Conservation (phyloP, 306 rosid species). For the Cucurbita moschata region DNA sequence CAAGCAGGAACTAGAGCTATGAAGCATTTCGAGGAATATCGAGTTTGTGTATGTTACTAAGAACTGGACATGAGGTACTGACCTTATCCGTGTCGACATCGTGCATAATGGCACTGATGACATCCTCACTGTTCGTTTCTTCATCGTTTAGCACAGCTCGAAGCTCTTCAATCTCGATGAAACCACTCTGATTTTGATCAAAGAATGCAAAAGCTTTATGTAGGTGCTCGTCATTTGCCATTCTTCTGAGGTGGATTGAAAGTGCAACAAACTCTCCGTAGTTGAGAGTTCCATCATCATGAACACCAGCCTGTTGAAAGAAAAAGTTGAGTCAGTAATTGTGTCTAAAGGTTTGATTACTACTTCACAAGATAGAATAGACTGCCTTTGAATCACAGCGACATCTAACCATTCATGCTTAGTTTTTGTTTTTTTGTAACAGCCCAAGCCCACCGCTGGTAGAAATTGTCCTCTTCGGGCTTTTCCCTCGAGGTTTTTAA, state of each 20-base stretch:
- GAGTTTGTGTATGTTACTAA: neutral
- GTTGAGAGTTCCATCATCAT: slow-evolving; percentile 65
- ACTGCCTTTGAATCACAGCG: neutral
- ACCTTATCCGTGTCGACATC: slow-evolving; percentile 93
- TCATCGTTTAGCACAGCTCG: slow-evolving; percentile 42
- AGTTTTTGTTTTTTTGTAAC: neutral
- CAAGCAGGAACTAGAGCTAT: neutral
- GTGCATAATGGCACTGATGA: slow-evolving; percentile 64
- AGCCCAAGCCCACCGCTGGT: no score
- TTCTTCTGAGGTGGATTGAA: slow-evolving; percentile 55
- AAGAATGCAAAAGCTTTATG: slow-evolving; percentile 74
- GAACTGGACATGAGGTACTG: neutral
- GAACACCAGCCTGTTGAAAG: slow-evolving; percentile 53
- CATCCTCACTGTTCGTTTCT: slow-evolving; percentile 46
- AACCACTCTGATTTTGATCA: slow-evolving; percentile 49
- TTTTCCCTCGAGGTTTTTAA: no score
- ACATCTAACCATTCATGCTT: neutral
- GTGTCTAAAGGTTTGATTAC: neutral
- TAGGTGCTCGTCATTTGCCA: slow-evolving; percentile 76
- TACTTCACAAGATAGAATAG: neutral
- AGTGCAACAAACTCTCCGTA: slow-evolving; percentile 81
- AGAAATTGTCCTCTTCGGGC: no score
- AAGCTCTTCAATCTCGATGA: slow-evolving; percentile 73
- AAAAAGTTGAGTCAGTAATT: neutral
- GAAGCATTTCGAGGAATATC: neutral